Base-by-base conservation (phyloP, 306 rosid genomes). In the Crotalaria pallida region DNA sequence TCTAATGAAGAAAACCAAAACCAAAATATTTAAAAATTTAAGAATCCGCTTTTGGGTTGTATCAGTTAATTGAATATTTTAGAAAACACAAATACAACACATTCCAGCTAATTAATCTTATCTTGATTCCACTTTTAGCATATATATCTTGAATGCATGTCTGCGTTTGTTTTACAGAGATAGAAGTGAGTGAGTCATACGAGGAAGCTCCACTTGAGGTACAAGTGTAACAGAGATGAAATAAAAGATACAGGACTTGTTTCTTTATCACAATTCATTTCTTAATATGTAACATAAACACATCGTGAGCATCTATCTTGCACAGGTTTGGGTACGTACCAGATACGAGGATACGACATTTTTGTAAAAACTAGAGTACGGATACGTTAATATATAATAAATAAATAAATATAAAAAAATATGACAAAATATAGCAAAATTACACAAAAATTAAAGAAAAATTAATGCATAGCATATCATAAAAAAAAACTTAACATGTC, bases 71-170 rank as follows among this genome's bases (percentile, higher is more conserved):
- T 45, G 6, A 44, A 44, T 9, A 65, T 18, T 4, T n/a, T 24
- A 36, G 8, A 12, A 65, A 13, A 65, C 3, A 3, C 10, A 22
- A 53, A 6, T 1, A 13, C 7, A 12, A 7, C 13, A 21, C 15
- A 38, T 55, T 58, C 44, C 17, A n/a, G n/a, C n/a, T n/a, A 29
- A 29, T 23, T 15, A 38, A 79, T 53, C 79, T 53, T 71, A 41
- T 75, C 74, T 45, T 38, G 15, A 50, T 59, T 33, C 22, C 59
- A 34, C 43, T 55, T 22, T 12, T 24, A 61, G 64, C 53, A 50
- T 51, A 36, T 27, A 27, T 53, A 5, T 52, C 17, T 44, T 24
- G 27, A 33, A 10, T 34, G 5, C 49, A 23, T 31, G n/a, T 34
- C n/a, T 17, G 23, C 21, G 19, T 24, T 2, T 23, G 40, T 41